phyloP scores from a whole-genome alignment of 140 eudicot species.

The Bidens hawaiensis region DNA sequence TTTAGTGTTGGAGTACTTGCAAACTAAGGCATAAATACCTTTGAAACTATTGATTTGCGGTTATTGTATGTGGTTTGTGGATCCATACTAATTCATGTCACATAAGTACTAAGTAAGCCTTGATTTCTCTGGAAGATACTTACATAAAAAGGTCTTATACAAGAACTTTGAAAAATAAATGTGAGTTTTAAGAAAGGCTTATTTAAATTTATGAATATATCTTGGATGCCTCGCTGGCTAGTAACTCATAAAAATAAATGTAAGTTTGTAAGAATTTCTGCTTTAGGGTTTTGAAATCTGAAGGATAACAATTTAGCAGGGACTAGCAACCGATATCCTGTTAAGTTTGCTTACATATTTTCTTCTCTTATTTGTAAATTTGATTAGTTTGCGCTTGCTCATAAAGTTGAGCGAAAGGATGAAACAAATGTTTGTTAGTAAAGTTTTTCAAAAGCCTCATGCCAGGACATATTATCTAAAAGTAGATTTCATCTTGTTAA shows the following conservation, averaged over 20 bases:
- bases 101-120: not conserved
- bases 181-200: not conserved
- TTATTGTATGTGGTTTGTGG: not conserved
- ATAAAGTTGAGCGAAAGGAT: not conserved
- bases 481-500: not conserved
- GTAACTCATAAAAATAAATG: not conserved
- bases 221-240: not conserved
- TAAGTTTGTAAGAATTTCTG: not conserved
- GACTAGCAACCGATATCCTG: not conserved
- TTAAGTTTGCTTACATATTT: not conserved
- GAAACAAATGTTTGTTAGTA: not conserved
- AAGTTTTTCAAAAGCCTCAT: conserved; percentile 9
- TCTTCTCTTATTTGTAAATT: not conserved
- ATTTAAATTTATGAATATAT: not conserved
- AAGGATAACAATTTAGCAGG: not conserved
- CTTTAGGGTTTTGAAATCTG: not conserved
- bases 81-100: not conserved
- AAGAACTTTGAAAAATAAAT: not conserved
- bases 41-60: not conserved
- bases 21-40: not conserved
- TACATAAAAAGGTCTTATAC: not conserved
- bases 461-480: not conserved
- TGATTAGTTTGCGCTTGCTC: not conserved
- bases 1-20: conserved; percentile 4
- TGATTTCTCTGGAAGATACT: not conserved